A percentile compares a stretch with the other conserved stretches of the same genome.
phyloP scores from a whole-genome alignment of 805 yeast species.

The Kuraishia borneana region DNA sequence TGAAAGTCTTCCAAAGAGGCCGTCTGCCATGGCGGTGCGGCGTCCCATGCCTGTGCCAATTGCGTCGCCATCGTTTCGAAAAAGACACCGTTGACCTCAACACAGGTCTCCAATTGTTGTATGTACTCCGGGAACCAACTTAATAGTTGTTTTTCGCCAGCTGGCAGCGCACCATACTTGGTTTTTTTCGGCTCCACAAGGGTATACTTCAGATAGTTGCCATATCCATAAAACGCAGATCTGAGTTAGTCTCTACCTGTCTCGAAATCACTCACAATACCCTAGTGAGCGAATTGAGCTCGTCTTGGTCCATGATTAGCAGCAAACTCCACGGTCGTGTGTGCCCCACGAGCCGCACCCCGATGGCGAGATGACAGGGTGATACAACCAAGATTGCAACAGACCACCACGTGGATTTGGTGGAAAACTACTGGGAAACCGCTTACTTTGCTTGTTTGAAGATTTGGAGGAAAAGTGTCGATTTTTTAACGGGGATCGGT shows the following conservation, averaged over 20 bases:
- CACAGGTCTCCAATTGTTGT: conserved; percentile 26
- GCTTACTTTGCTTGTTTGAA: too few species aligned
- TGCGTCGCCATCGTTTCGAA: conserved; percentile 27
- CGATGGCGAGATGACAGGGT: too few species aligned
- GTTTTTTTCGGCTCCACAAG: conserved; percentile 19
- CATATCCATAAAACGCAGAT: conserved; percentile 20
- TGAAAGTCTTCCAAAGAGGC: conserved; percentile 34
- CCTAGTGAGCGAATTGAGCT: conserved; percentile 17
- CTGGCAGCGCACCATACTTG: conserved; percentile 24
- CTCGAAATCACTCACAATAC: conserved; percentile 10
- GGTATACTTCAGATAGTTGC: conserved; percentile 20
- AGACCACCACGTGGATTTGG: too few species aligned
- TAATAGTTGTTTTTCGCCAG: conserved; percentile 28
- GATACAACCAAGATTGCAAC: too few species aligned
- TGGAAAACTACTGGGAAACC: too few species aligned
- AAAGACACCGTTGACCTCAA: conserved; percentile 33
- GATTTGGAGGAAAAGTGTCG: too few species aligned
- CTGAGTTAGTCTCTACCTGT: conserved; percentile 1
- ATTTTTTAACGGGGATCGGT: too few species aligned
- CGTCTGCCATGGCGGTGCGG: conserved; percentile 30
- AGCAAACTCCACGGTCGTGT: too few species aligned
- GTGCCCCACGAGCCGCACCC: too few species aligned
- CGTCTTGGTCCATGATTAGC: conserved; percentile 17
- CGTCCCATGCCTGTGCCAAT: conserved; percentile 29
- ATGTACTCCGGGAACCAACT: conserved; percentile 40